Conservation (phyloP, 2,329 filamentous ascomycete genomes). For the Alternaria rosae region DNA sequence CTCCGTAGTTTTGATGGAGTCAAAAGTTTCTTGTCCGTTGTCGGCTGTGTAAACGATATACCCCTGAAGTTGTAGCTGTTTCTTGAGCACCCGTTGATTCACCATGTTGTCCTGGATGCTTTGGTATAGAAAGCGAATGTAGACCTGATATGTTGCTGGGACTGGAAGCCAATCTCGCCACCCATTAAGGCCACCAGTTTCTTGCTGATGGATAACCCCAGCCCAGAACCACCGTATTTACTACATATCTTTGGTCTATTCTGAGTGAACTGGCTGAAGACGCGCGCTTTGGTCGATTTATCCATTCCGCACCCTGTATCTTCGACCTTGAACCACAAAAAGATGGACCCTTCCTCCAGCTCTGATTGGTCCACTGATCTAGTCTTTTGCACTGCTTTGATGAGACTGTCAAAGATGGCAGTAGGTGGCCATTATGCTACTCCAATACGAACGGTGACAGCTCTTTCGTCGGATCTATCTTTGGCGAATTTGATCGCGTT, state of each 20-base stretch:
- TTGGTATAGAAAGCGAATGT: constrained; percentile 37
- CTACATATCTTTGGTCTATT: constrained; percentile 33
- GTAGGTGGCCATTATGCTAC: background rate
- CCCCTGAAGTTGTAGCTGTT: constrained; percentile 31
- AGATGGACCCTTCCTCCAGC: constrained; percentile 5
- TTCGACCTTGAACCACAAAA: background rate
- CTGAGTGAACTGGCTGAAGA: constrained; percentile 36
- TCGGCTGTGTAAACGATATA: constrained; percentile 33
- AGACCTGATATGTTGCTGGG: constrained; percentile 25
- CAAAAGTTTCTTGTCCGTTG: constrained; percentile 34
- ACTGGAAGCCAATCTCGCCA: constrained; percentile 32
- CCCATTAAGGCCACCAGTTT: constrained; percentile 33
- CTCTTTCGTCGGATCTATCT: constrained; percentile 14
- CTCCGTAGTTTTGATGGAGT: background rate
- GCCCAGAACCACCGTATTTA: constrained; percentile 30
- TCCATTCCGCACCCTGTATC: constrained; percentile 13
- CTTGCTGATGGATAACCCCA: constrained; percentile 32
- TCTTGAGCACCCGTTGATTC: constrained; percentile 37
- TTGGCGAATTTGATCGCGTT: constrained; percentile 43
- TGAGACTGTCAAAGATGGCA: constrained; percentile 1
- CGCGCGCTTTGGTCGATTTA: constrained; percentile 1
- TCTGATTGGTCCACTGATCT: background rate
- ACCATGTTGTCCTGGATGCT: constrained; percentile 34
- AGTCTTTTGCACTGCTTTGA: constrained; percentile 3
- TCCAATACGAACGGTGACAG: constrained; percentile 19